Conservation (phyloP, 106 monocot species). For the Dioscorea alata region DNA sequence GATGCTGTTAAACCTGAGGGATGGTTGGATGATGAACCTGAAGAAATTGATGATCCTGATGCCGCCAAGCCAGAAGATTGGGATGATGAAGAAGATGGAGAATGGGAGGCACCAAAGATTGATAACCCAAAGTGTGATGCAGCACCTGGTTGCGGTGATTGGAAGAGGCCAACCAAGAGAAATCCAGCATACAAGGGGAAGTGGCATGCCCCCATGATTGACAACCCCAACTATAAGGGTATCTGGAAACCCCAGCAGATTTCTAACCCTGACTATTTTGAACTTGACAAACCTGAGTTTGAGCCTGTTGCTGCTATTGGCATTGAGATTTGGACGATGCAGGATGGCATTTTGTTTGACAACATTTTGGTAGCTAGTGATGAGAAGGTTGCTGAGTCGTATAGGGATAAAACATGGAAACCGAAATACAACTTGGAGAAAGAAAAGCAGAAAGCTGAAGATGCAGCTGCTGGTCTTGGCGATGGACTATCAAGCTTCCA, state of each 20-base stretch:
- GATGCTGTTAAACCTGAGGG: constrained; percentile 82
- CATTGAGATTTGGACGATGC: constrained; percentile 85
- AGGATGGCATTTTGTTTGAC: constrained; percentile 72
- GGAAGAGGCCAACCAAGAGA: constrained; percentile 70
- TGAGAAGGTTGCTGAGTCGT: constrained; percentile 53
- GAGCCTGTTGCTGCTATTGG: constrained; percentile 77
- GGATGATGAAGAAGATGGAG: constrained; percentile 81
- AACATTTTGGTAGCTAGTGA: constrained; percentile 51
- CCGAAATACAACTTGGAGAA: constrained; percentile 79
- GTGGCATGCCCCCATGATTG: constrained; percentile 74
- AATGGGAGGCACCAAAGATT: constrained; percentile 77
- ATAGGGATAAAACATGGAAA: constrained; percentile 54
- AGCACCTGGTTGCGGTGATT: constrained; percentile 81
- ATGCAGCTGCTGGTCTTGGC: constrained; percentile 26
- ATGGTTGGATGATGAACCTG: constrained; percentile 90
- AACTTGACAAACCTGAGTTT: constrained; percentile 62
- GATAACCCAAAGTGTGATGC: constrained; percentile 71
- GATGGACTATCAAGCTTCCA: constrained; percentile 48
- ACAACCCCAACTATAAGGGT: constrained; percentile 69
- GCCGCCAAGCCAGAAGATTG: constrained; percentile 72
- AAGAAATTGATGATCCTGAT: constrained; percentile 82
- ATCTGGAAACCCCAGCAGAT: constrained; percentile 82
- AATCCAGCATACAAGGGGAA: constrained; percentile 92
- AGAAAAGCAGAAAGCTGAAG: constrained; percentile 76
- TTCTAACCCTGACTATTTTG: constrained; percentile 71